Percentiles rank a stretch among this genome's conserved stretches.
Evolutionary conservation across 148 eudicot genomes (phyloP).

Genomic region (Agrostemma githago): DNA sequence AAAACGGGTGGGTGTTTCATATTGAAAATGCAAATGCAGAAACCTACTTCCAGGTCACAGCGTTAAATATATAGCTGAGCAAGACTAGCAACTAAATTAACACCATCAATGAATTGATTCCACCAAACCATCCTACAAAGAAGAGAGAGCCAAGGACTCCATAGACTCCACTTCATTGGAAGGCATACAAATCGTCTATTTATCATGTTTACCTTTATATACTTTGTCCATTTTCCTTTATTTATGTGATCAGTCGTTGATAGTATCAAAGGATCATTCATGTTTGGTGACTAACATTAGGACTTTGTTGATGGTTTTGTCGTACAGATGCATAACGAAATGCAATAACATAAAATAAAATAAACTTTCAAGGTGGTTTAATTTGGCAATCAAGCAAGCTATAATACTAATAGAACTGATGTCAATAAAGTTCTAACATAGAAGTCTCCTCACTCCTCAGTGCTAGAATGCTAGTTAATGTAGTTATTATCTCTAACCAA

Average conservation of each 20-base stretch:
- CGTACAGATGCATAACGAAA: neutral
- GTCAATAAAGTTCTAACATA: neutral
- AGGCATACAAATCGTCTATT: neutral
- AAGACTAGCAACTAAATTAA: neutral
- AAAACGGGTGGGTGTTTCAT: neutral
- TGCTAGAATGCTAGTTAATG: neutral
- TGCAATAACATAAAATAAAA: neutral
- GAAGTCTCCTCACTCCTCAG: neutral
- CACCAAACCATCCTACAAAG: neutral
- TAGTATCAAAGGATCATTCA: neutral
- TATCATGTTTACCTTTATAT: neutral
- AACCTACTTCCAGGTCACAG: neutral
- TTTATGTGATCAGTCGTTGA: neutral
- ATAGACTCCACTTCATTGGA: neutral
- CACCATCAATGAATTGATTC: neutral
- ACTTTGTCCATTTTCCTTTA: neutral
- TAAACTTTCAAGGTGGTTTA: neutral
- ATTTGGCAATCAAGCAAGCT: conserved; percentile 1
- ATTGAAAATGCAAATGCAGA: neutral
- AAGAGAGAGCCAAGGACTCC: neutral
- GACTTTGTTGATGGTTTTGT: neutral
- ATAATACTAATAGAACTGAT: neutral
- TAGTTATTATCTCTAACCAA: conserved; percentile 8
- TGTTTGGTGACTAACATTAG: neutral
- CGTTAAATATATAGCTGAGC: neutral